Percentiles rank a stretch among this genome's conserved stretches.
These are phyloP conservation scores for Neonectria neomacrospora DNA, from an alignment of 2,329 filamentous ascomycete species.

Conservation along the genomic window DNA sequence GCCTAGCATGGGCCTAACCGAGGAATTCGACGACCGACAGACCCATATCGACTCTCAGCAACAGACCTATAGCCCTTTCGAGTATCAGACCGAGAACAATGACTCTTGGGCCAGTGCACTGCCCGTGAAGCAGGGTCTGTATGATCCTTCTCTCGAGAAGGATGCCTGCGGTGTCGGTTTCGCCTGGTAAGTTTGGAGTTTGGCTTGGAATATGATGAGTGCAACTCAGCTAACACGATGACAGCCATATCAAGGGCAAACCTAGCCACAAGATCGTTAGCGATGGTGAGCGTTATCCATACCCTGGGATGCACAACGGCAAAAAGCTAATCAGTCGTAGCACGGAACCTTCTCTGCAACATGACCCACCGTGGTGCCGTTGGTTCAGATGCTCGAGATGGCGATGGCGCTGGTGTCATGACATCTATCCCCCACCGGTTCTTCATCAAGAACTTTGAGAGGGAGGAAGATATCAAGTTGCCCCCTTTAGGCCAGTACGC, in stretches of 20 bases:
- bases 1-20: constrained; percentile 76
- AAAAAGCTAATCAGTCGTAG: constrained; percentile 55
- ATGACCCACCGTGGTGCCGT: constrained; percentile 99
- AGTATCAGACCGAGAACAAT: constrained; percentile 89
- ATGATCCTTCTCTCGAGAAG: constrained; percentile 95
- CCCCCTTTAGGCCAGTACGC: constrained; percentile 94
- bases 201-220: neutral
- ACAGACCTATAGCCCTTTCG: constrained; percentile 75
- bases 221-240: constrained; percentile 35
- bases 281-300: constrained; percentile 77
- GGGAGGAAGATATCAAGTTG: constrained; percentile 87
- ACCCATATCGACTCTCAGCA: constrained; percentile 69
- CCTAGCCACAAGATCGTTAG: constrained; percentile 98
- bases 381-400: constrained; percentile 96
- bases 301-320: no score
- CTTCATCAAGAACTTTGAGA: constrained; percentile 98
- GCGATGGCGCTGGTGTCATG: constrained; percentile 99
- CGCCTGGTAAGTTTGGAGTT: constrained; percentile 78
- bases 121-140: constrained; percentile 97
- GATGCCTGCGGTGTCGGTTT: constrained; percentile 99
- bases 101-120: constrained; percentile 92
- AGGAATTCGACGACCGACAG: constrained; percentile 76
- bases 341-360: constrained; percentile 95
- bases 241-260: constrained; percentile 95
- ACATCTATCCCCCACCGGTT: constrained; percentile 98